phyloP scores from a whole-genome alignment of 163 green algal genomes.

The Coccomyxa subellipsoidea region DNA sequence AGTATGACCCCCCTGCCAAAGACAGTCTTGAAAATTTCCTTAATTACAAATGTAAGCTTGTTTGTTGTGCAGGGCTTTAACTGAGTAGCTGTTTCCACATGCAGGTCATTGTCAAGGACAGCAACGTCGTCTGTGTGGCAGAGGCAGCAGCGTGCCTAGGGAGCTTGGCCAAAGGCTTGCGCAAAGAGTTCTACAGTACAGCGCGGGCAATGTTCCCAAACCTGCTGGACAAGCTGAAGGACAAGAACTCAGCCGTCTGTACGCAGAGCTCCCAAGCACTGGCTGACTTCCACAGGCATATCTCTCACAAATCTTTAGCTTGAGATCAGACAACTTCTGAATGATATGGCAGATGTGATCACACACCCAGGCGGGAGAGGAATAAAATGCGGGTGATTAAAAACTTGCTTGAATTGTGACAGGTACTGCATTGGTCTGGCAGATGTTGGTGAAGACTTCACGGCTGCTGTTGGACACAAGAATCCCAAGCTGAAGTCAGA shows the following conservation, averaged over 20 bases:
- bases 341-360: neutral
- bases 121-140: slow-evolving; percentile 64
- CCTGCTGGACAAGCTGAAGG: slow-evolving; percentile 91
- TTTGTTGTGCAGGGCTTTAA: too few species aligned
- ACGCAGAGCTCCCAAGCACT: slow-evolving; percentile 45
- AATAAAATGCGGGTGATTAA: slow-evolving; percentile 2
- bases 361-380: neutral
- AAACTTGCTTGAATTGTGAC: slow-evolving; percentile 16
- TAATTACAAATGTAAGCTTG: neutral
- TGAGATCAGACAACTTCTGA: neutral
- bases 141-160: slow-evolving; percentile 70
- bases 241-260: slow-evolving; percentile 78
- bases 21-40: too few species aligned
- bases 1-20: too few species aligned
- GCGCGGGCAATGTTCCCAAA: slow-evolving; percentile 31
- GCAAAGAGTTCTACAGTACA: slow-evolving; percentile 51
- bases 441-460: slow-evolving; percentile 76
- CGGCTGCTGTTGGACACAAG: slow-evolving; percentile 59
- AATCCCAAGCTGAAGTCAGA: slow-evolving; percentile 78
- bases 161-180: slow-evolving; percentile 68
- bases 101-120: slow-evolving; percentile 77
- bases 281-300: slow-evolving; percentile 26
- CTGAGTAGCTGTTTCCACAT: too few species aligned
- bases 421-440: slow-evolving; percentile 68
- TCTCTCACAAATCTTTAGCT: too few species aligned